Conservation (phyloP, 345 rosid species). For the Rhodamnia rubescens region DNA sequence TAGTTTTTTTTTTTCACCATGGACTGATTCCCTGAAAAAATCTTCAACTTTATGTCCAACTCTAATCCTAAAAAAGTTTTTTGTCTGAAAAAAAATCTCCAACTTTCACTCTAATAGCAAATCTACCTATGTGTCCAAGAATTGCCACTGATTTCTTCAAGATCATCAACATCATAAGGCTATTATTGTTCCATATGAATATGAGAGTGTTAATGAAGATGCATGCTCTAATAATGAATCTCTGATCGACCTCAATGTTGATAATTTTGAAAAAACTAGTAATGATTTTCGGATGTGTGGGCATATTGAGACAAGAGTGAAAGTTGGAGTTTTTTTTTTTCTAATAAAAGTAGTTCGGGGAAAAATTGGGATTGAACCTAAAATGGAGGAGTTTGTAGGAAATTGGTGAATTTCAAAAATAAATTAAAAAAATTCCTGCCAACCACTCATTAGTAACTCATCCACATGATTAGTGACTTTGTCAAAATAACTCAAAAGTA, state of each 20-base stretch:
- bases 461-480: not conserved
- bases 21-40: not conserved
- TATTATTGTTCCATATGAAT: not conserved
- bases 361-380: not conserved
- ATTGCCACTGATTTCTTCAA: not conserved
- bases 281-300: fast-evolving
- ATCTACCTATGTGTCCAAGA: not conserved
- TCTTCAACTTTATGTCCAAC: not conserved
- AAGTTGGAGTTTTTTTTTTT: not conserved
- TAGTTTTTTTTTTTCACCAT: not conserved
- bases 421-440: not conserved
- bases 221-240: not conserved
- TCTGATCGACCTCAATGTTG: not conserved
- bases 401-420: not conserved
- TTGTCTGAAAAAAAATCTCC: not conserved
- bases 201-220: not conserved
- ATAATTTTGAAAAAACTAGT: not conserved
- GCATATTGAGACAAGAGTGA: not conserved
- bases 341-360: fast-evolving
- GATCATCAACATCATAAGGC: not conserved
- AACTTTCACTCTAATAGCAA: not conserved
- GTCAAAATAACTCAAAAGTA: not conserved
- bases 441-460: not conserved
- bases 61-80: not conserved
- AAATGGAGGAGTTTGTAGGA: not conserved